phyloP scores from a whole-genome alignment of 495 filamentous ascomycete genomes.

The Parathielavia appendiculata region DNA sequence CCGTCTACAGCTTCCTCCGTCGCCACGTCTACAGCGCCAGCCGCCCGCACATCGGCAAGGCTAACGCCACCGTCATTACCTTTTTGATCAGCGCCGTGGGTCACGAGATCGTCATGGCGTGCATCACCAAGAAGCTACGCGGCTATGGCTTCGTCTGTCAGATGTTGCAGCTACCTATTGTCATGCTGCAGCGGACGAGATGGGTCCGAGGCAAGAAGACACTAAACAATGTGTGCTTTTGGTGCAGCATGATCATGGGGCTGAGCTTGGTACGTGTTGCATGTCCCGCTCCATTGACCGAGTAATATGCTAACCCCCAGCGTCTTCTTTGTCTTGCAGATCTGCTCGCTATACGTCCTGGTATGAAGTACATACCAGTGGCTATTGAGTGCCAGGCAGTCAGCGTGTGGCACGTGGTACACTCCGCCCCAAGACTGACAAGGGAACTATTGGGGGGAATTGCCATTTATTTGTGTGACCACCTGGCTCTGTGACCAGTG shows the following conservation, averaged over 20 bases:
- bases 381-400: neutral
- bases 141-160: slow-evolving; percentile 91
- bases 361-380: slow-evolving; percentile 27
- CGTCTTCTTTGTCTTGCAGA: slow-evolving; percentile 29
- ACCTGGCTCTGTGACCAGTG: too few species aligned
- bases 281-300: neutral
- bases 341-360: slow-evolving; percentile 51
- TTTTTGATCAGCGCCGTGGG: slow-evolving; percentile 85
- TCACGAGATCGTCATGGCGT: slow-evolving; percentile 95
- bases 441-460: too few species aligned
- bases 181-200: slow-evolving; percentile 77
- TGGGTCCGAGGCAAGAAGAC: slow-evolving; percentile 68
- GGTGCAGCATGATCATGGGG: slow-evolving; percentile 91
- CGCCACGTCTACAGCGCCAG: slow-evolving; percentile 89
- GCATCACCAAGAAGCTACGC: slow-evolving; percentile 93
- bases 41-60: slow-evolving; percentile 65
- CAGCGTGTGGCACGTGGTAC: neutral
- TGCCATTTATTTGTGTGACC: too few species aligned
- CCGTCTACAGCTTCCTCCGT: slow-evolving; percentile 95
- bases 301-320: slow-evolving; percentile 5
- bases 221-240: slow-evolving; percentile 91
- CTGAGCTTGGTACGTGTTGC: slow-evolving; percentile 66
- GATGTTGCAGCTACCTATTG: slow-evolving; percentile 95
- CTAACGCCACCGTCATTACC: slow-evolving; percentile 80
- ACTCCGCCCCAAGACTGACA: slow-evolving; percentile 1